Evolutionary conservation across 208 protist species (phyloP).

Genomic region (Trichomonas tenax): DNA sequence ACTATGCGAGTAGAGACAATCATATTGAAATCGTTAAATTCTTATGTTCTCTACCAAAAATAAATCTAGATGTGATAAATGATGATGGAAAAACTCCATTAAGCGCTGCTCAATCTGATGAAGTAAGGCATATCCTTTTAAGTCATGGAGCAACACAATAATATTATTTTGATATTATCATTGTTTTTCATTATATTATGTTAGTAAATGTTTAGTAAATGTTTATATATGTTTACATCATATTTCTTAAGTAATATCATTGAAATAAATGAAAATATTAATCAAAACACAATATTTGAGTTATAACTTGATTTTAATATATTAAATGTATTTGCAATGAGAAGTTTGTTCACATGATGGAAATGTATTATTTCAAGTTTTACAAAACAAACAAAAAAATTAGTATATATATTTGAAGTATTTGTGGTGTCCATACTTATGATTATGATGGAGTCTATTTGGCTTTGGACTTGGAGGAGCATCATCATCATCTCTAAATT

Average conservation of each 20-base stretch:
- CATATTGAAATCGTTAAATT: neutral
- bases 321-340: no score
- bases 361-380: no score
- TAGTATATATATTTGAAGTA: neutral
- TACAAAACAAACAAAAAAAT: neutral
- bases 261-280: no score
- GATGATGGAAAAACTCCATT: neutral
- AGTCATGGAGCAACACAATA: neutral
- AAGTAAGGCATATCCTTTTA: neutral
- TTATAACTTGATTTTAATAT: no score
- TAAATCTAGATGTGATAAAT: neutral
- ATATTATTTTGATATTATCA: neutral
- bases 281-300: no score
- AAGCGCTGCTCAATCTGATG: neutral
- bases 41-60: neutral
- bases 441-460: neutral
- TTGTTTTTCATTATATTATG: no score
- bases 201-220: no score
- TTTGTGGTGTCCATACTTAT: neutral
- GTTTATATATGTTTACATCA: no score
- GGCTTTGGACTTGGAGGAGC: neutral
- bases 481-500: neutral
- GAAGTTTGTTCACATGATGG: no score
- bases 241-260: no score
- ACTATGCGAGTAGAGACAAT: neutral